Percentiles rank a stretch among this genome's conserved stretches.
phyloP scores from a whole-genome alignment of 1,284 basidiomycete genomes.

The Gomphus bonarii region DNA sequence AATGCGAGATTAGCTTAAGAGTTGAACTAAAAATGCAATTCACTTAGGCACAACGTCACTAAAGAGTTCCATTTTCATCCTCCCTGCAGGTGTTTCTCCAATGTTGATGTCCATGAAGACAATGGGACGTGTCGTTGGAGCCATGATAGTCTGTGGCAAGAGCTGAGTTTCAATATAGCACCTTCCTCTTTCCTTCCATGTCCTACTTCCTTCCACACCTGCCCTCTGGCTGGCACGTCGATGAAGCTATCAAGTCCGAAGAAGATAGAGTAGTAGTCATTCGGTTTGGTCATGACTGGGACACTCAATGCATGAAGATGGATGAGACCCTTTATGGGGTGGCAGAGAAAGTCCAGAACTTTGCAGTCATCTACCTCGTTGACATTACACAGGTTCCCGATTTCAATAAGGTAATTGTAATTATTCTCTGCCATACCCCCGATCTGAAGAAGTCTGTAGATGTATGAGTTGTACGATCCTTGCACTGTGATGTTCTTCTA shows the following conservation, averaged over 20 bases:
- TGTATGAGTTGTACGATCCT: slow-evolving; percentile 91
- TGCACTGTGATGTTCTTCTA: slow-evolving; percentile 99
- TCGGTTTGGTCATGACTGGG: slow-evolving; percentile 94
- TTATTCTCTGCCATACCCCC: neutral
- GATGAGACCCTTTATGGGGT: slow-evolving; percentile 94
- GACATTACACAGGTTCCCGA: slow-evolving; percentile 98
- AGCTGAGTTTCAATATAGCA: slow-evolving; percentile 5
- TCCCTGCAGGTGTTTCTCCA: slow-evolving; percentile 87
- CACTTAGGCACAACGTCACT: slow-evolving; percentile 87
- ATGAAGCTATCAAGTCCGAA: slow-evolving; percentile 96
- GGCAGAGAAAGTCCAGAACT: slow-evolving; percentile 96
- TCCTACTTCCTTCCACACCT: slow-evolving; percentile 87
- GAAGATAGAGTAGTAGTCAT: slow-evolving; percentile 94
- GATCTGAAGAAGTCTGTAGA: slow-evolving; percentile 34
- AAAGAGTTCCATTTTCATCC: slow-evolving; percentile 94
- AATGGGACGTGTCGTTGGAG: slow-evolving; percentile 49
- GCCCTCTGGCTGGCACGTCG: slow-evolving; percentile 94
- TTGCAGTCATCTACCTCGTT: slow-evolving; percentile 91
- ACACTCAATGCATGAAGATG: slow-evolving; percentile 96
- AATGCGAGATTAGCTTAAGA: neutral
- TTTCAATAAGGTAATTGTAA: slow-evolving; percentile 82
- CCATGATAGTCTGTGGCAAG: neutral
- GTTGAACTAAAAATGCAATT: slow-evolving; percentile 16
- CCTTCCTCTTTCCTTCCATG: slow-evolving; percentile 29
- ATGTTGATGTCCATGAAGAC: slow-evolving; percentile 97